Evolutionary conservation across 306 rosid genomes (phyloP).

Genomic region (Datisca glomerata): DNA sequence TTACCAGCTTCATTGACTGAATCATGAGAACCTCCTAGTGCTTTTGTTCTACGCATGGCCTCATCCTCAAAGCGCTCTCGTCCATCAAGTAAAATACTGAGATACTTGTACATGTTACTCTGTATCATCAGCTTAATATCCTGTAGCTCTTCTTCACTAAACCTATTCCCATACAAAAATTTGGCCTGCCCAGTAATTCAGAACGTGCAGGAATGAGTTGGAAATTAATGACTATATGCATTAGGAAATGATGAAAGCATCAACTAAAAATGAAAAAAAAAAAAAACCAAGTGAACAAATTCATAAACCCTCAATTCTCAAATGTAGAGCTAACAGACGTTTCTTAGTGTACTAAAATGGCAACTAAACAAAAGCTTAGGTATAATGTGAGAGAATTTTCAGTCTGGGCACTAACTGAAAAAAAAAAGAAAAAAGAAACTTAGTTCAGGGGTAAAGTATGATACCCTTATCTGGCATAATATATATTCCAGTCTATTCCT

Average conservation of each 20-base stretch:
- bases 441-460: too few relatives aligned
- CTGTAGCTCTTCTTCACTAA: slow-evolving; percentile 57
- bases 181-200: slow-evolving; percentile 76
- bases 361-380: too few relatives aligned
- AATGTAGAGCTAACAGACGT: too few relatives aligned
- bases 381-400: too few relatives aligned
- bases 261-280: neutral
- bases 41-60: slow-evolving; percentile 36
- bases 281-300: neutral
- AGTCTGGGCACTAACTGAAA: too few relatives aligned
- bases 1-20: slow-evolving; percentile 40
- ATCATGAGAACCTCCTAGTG: slow-evolving; percentile 27
- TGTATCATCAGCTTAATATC: slow-evolving; percentile 91
- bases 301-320: too few relatives aligned
- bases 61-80: slow-evolving; percentile 98
- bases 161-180: slow-evolving; percentile 74
- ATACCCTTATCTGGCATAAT: too few relatives aligned
- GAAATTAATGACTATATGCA: too few relatives aligned
- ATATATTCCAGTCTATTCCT: too few relatives aligned
- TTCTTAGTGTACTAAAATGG: too few relatives aligned
- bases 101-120: slow-evolving; percentile 91
- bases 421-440: too few relatives aligned
- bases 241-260: neutral
- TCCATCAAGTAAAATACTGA: slow-evolving; percentile 92
- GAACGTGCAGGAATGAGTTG: too few relatives aligned